Conservation (phyloP, 1,284 basidiomycete genomes). For the Moesziomyces sp. region DNA sequence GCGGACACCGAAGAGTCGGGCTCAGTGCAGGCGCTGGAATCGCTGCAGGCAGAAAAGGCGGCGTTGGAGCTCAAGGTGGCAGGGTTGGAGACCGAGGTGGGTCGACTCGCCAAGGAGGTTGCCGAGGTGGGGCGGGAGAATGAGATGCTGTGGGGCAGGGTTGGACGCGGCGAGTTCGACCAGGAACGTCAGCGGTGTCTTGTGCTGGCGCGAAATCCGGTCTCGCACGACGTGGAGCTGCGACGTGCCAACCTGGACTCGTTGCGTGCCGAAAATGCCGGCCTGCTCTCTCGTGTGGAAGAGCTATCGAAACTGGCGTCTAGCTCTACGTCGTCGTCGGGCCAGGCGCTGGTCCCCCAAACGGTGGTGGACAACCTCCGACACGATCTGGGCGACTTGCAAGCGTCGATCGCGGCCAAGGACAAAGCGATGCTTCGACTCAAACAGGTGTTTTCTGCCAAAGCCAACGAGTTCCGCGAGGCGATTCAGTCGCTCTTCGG, state of each 20-base stretch:
- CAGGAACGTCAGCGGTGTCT: conserved; percentile 78
- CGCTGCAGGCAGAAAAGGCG: conserved; percentile 14
- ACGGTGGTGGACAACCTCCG: conserved; percentile 76
- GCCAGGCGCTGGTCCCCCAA: conserved; percentile 72
- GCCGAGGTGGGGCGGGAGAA: conserved; percentile 78
- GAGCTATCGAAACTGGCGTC: conserved; percentile 53
- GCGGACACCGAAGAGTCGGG: conserved; percentile 3
- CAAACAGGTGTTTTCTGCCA: conserved; percentile 77
- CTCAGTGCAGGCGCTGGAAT: conserved; percentile 2
- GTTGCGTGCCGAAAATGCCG: conserved; percentile 79
- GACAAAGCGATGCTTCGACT: conserved; percentile 80
- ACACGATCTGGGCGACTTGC: conserved; percentile 75
- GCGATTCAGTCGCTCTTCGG: conserved; percentile 83
- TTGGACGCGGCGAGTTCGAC: conserved; percentile 78
- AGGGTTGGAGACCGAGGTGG: conserved; percentile 44
- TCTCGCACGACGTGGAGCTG: conserved; percentile 77
- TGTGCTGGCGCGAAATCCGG: conserved; percentile 79
- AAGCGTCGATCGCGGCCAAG: conserved; percentile 71
- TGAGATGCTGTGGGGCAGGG: conserved; percentile 75
- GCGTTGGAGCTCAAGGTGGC: conserved; percentile 50
- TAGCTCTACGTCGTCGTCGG: conserved; percentile 30
- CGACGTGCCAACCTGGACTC: conserved; percentile 77
- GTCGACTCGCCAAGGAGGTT: conserved; percentile 69
- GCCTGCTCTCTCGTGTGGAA: conserved; percentile 70
- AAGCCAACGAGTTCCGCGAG: conserved; percentile 82